phyloP scores from a whole-genome alignment of 1,284 basidiomycete genomes.

The Ceratobasidium sp. region DNA sequence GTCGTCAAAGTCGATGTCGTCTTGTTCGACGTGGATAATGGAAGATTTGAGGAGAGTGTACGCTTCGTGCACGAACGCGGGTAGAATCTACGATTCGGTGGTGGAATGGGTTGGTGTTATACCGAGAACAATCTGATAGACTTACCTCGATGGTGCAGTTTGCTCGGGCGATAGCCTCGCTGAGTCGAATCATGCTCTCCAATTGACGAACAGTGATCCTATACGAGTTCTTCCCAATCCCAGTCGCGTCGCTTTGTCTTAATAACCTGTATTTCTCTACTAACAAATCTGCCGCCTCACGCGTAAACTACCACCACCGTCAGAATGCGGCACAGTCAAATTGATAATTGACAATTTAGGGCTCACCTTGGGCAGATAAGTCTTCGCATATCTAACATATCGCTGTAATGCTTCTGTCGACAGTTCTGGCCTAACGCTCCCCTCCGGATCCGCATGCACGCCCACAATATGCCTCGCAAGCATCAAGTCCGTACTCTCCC shows the following conservation, averaged over 20 bases:
- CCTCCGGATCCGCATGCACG: slow-evolving; percentile 95
- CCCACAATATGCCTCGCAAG: slow-evolving; percentile 98
- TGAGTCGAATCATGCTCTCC: slow-evolving; percentile 69
- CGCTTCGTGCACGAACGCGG: slow-evolving; percentile 94
- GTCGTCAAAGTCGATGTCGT: slow-evolving; percentile 97
- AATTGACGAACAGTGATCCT: slow-evolving; percentile 69
- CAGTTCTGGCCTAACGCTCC: slow-evolving; percentile 95
- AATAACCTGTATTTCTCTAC: slow-evolving; percentile 96
- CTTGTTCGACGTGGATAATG: slow-evolving; percentile 99
- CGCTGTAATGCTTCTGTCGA: slow-evolving; percentile 96
- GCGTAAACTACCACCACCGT: slow-evolving; percentile 73
- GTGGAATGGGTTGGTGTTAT: neutral
- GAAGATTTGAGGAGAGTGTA: slow-evolving; percentile 94
- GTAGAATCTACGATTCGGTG: slow-evolving; percentile 73
- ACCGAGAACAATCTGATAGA: slow-evolving; percentile 1
- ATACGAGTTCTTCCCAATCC: slow-evolving; percentile 75
- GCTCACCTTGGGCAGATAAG: slow-evolving; percentile 92
- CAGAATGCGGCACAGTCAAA: neutral
- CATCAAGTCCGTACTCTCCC: slow-evolving; percentile 91
- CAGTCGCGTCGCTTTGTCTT: slow-evolving; percentile 90
- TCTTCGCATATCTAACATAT: slow-evolving; percentile 96
- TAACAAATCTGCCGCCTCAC: slow-evolving; percentile 90
- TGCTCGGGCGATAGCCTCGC: slow-evolving; percentile 85
- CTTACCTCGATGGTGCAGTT: slow-evolving; percentile 90
- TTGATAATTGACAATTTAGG: slow-evolving; percentile 41